phyloP scores from a whole-genome alignment of 345 rosid species.

The Dimocarpus longan region DNA sequence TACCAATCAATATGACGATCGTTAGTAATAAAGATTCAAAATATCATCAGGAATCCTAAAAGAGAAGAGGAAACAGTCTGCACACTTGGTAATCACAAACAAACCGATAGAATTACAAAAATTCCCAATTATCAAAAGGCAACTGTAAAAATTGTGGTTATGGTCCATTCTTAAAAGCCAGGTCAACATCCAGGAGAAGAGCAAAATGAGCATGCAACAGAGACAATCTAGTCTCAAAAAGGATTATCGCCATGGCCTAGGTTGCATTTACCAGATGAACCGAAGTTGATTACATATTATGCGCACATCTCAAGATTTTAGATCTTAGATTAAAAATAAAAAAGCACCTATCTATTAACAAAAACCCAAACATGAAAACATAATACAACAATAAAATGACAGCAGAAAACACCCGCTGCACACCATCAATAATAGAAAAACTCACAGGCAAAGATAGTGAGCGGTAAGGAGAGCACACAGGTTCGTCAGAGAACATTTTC shows the following conservation, averaged over 20 bases:
- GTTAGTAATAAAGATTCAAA: neutral
- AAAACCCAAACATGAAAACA: neutral
- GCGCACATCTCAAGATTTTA: neutral
- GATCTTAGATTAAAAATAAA: too few relatives aligned
- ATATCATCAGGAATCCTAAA: neutral
- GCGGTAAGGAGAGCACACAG: neutral
- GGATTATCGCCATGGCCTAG: neutral
- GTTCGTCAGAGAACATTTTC: conserved; percentile 38
- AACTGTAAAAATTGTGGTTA: neutral
- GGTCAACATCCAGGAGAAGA: neutral
- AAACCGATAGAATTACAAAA: neutral
- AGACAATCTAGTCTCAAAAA: neutral
- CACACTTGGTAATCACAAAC: neutral
- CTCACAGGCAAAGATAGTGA: conserved; percentile 44
- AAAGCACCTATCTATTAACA: conserved; percentile 1
- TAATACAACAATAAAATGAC: neutral
- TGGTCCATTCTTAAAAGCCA: neutral
- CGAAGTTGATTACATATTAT: neutral
- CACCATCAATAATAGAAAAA: neutral
- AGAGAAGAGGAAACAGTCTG: neutral
- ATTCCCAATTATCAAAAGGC: neutral
- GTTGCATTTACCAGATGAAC: neutral
- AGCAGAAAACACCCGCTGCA: conserved; percentile 5
- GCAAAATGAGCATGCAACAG: neutral
- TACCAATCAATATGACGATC: neutral